A percentile compares a stretch with the other conserved stretches of the same genome.
Conservation (phyloP, 441 rosid species). For the Gossypium gossypioides region DNA sequence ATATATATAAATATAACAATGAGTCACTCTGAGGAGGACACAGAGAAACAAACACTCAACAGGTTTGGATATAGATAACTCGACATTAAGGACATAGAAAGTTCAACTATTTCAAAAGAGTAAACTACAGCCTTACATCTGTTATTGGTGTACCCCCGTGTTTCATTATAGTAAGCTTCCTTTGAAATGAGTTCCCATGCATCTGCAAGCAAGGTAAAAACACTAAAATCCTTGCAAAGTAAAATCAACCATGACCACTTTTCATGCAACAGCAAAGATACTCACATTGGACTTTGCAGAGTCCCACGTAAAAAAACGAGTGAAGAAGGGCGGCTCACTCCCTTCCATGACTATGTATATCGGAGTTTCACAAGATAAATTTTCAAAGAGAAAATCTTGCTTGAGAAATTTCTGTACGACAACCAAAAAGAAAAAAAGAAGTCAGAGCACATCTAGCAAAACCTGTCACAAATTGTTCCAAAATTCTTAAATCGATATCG, state of each 20-base stretch:
- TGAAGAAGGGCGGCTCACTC: conserved; percentile 86
- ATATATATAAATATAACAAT: too few relatives aligned
- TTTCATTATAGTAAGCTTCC: conserved; percentile 69
- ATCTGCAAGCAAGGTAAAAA: conserved; percentile 44
- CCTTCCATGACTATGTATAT: conserved; percentile 73
- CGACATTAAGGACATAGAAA: conserved; percentile 3
- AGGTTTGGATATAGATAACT: background rate
- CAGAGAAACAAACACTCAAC: too few relatives aligned
- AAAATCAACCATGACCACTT: conserved; percentile 7
- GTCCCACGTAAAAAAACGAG: conserved; percentile 91
- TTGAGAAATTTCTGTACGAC: conserved; percentile 64
- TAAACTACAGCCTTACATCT: conserved; percentile 43
- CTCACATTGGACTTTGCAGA: conserved; percentile 60
- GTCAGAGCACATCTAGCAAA: conserved; percentile 6
- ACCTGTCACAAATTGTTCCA: background rate
- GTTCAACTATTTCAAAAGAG: conserved; percentile 3
- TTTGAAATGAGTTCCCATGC: conserved; percentile 89
- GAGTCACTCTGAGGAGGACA: too few relatives aligned
- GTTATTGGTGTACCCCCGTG: conserved; percentile 55
- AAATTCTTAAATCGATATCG: background rate
- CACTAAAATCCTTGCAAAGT: conserved; percentile 2
- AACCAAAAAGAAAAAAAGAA: background rate
- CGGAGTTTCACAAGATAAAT: conserved; percentile 58
- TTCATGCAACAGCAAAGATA: conserved; percentile 3
- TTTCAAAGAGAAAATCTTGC: conserved; percentile 70